Conservation (phyloP, 176 grass and related monocot genomes). For the Oryza meridionalis region DNA sequence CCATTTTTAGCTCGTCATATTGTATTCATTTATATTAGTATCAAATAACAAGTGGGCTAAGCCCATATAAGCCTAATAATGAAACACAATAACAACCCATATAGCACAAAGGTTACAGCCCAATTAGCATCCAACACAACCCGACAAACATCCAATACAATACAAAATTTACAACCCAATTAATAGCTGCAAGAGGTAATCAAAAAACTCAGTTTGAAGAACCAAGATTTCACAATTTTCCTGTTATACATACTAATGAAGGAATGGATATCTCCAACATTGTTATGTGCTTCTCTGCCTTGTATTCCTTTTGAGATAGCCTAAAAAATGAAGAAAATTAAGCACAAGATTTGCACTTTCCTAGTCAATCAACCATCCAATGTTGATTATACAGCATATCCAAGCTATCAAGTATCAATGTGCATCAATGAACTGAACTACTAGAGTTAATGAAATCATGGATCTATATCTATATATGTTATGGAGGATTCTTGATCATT, state of each 20-base stretch:
- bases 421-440: background rate
- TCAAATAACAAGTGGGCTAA: too few relatives aligned
- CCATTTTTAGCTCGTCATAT: too few relatives aligned
- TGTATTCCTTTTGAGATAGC: constrained; percentile 86
- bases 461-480: background rate
- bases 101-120: too few relatives aligned
- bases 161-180: too few relatives aligned
- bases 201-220: constrained; percentile 7
- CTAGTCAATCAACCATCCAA: background rate
- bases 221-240: constrained; percentile 15
- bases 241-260: constrained; percentile 7
- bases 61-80: too few relatives aligned
- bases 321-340: constrained; percentile 41
- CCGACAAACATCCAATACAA: too few relatives aligned
- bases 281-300: constrained; percentile 81
- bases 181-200: constrained; percentile 67
- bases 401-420: background rate
- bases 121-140: too few relatives aligned
- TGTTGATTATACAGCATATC: background rate
- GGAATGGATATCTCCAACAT: constrained; percentile 56
- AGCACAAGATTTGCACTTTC: constrained; percentile 26
- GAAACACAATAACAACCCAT: too few relatives aligned
- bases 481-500: background rate
- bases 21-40: too few relatives aligned
- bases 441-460: background rate